Evolutionary conservation across 345 rosid genomes (phyloP).

Genomic region (Pugionium cornutum): DNA sequence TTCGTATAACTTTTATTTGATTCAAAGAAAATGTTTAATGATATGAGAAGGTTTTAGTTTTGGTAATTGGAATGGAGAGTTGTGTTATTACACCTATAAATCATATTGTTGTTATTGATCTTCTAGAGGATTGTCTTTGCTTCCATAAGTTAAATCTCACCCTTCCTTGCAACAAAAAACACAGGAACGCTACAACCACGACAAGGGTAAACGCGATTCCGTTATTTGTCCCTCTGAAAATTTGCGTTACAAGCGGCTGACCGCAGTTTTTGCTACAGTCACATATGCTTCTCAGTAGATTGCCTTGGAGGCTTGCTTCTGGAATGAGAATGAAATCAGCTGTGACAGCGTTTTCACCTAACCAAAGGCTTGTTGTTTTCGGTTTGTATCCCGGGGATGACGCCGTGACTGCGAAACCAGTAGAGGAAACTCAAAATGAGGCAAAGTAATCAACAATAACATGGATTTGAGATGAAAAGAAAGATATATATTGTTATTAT

Average conservation of each 20-base stretch:
- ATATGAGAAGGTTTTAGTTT: neutral
- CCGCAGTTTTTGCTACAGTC: conserved; percentile 44
- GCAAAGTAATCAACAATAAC: neutral
- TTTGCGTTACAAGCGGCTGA: conserved; percentile 36
- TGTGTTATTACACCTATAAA: conserved; percentile 9
- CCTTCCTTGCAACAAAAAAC: conserved; percentile 56
- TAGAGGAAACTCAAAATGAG: conserved; percentile 21
- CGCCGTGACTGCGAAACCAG: conserved; percentile 58
- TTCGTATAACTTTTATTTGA: neutral
- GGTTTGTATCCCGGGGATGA: conserved; percentile 69
- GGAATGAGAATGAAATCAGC: conserved; percentile 85
- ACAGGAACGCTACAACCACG: conserved; percentile 52
- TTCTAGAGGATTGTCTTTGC: conserved; percentile 49
- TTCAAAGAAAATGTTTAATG: neutral
- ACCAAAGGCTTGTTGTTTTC: conserved; percentile 59
- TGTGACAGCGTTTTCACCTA: conserved; percentile 61
- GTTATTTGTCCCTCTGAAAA: conserved; percentile 47
- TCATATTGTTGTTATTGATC: conserved; percentile 27
- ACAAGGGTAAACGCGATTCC: conserved; percentile 52
- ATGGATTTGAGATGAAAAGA: conserved; percentile 6
- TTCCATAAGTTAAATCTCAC: conserved; percentile 50
- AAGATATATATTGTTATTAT: no score
- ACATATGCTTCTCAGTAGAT: conserved; percentile 40
- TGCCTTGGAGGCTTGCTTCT: conserved; percentile 41
- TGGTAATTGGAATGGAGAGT: conserved; percentile 11